phyloP scores from a whole-genome alignment of 805 yeast species.

The Wickerhamomyces rabaulensis region DNA sequence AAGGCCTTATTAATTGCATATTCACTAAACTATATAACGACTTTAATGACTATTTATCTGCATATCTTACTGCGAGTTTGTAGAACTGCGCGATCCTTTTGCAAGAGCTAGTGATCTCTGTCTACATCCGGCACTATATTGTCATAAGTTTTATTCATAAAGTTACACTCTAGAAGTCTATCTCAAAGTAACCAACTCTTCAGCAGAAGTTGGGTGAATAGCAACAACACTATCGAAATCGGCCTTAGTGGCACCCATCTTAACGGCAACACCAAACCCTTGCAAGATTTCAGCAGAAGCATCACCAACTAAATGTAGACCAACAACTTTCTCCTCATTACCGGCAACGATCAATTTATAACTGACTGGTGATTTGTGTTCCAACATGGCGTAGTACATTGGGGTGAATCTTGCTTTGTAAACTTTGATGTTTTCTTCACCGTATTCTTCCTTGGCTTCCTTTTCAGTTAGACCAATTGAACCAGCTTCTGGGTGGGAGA shows the following conservation, averaged over 20 bases:
- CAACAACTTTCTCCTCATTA: constrained; percentile 86
- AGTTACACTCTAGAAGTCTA: constrained; percentile 6
- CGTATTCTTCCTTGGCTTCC: constrained; percentile 74
- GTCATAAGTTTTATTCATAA: too few relatives aligned
- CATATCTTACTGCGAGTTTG: too few relatives aligned
- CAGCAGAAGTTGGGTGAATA: constrained; percentile 98
- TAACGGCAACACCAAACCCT: constrained; percentile 97
- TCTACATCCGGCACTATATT: too few relatives aligned
- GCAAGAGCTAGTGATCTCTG: too few relatives aligned
- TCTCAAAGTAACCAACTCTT: constrained; percentile 79
- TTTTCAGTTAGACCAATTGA: constrained; percentile 82
- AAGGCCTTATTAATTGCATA: background rate
- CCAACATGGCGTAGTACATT: constrained; percentile 88
- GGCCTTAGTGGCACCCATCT: constrained; percentile 98
- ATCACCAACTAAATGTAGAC: constrained; percentile 92
- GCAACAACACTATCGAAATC: constrained; percentile 97
- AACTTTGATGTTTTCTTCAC: constrained; percentile 71
- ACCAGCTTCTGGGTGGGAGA: constrained; percentile 97
- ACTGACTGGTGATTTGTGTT: constrained; percentile 74
- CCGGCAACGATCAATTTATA: constrained; percentile 82
- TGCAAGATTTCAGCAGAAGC: constrained; percentile 87
- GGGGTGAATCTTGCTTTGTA: constrained; percentile 82
- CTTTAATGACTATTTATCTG: background rate
- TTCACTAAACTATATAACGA: background rate
- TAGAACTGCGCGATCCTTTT: too few relatives aligned